These are phyloP conservation scores for Tetradesmus lagerheimii DNA, from an alignment of 139 green algal species.

Conservation along the genomic window DNA sequence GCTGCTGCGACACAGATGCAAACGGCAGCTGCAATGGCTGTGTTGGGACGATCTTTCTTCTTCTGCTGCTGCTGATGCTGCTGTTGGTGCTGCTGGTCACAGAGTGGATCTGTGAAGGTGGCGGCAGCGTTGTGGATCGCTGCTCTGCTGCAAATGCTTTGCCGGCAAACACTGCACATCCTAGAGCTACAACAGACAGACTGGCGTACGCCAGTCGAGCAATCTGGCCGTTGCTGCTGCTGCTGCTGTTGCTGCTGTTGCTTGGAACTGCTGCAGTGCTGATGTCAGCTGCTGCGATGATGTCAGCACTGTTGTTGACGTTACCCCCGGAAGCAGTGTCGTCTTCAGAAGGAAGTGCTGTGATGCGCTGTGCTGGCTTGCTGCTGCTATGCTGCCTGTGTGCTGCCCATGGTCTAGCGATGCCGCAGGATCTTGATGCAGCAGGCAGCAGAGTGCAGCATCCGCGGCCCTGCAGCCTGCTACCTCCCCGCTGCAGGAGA, in stretches of 20 bases:
- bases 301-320: not conserved
- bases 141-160: constrained; percentile 4
- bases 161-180: not conserved
- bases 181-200: not conserved
- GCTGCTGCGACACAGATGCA: not conserved
- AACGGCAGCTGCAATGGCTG: not conserved
- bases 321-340: not conserved
- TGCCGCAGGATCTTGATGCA: not conserved
- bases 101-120: not conserved
- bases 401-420: not conserved
- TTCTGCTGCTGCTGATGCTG: not conserved
- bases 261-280: not conserved
- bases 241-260: constrained; percentile 23
- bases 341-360: not conserved
- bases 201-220: not conserved
- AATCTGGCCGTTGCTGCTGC: not conserved
- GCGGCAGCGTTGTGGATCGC: not conserved
- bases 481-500: not conserved
- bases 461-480: not conserved
- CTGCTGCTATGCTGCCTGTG: not conserved
- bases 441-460: not conserved
- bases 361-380: not conserved
- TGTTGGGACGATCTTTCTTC: not conserved
- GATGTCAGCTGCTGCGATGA: not conserved
- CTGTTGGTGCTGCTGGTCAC: not conserved